Evolutionary conservation across 768 basidiomycete species (phyloP).

Genomic region (Clitopilus hobsonii): DNA sequence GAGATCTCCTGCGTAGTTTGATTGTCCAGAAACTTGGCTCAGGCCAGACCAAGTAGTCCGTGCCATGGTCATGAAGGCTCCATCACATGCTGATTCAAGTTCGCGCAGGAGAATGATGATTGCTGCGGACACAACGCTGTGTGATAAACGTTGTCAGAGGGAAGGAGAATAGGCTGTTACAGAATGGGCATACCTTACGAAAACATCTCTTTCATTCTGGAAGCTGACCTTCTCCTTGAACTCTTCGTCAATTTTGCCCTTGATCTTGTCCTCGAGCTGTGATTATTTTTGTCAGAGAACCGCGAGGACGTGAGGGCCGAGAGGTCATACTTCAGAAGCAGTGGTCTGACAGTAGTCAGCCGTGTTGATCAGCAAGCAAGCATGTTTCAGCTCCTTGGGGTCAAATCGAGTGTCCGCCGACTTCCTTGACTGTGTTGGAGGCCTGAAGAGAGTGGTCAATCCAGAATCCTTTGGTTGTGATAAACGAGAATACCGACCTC

Average conservation of each 20-base stretch:
- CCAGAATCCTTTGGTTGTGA: not conserved
- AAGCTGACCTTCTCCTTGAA: slow-evolving; percentile 79
- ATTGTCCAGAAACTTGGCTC: slow-evolving; percentile 84
- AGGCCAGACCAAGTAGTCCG: slow-evolving; percentile 75
- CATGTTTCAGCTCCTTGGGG: slow-evolving; percentile 66
- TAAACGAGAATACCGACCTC: slow-evolving; percentile 37
- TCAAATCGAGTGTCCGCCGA: slow-evolving; percentile 84
- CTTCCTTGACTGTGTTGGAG: slow-evolving; percentile 45
- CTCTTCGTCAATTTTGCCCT: slow-evolving; percentile 71
- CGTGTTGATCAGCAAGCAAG: slow-evolving; percentile 91
- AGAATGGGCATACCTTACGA: slow-evolving; percentile 64
- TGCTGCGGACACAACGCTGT: slow-evolving; percentile 79
- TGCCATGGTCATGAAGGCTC: slow-evolving; percentile 70
- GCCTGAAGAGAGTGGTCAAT: slow-evolving; percentile 21
- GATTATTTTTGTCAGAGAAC: not conserved
- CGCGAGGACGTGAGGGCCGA: not conserved
- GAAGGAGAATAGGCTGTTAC: not conserved
- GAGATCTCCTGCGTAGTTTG: slow-evolving; percentile 75
- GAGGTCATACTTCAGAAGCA: slow-evolving; percentile 62
- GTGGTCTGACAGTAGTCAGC: slow-evolving; percentile 97
- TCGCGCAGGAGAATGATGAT: slow-evolving; percentile 79
- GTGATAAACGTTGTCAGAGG: slow-evolving; percentile 1
- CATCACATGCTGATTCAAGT: slow-evolving; percentile 80
- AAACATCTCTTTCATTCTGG: slow-evolving; percentile 82
- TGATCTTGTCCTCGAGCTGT: slow-evolving; percentile 90